phyloP scores from a whole-genome alignment of 2,329 filamentous ascomycete genomes.

The Penicillium capsulatum region DNA sequence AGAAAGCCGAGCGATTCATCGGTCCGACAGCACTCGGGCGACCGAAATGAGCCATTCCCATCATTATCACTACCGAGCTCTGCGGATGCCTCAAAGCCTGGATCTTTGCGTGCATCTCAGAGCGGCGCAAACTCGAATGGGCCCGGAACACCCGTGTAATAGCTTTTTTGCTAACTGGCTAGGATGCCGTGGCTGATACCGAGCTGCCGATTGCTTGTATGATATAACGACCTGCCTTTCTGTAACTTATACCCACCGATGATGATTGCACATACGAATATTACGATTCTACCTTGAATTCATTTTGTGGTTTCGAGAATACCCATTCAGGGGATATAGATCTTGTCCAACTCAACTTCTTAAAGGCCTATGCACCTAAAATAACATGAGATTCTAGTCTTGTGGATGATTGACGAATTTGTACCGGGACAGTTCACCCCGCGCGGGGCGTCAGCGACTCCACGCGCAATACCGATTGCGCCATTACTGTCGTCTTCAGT shows the following conservation, averaged over 20 bases:
- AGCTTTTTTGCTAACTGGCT: no score
- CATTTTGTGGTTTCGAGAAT: background rate
- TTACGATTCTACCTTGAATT: background rate
- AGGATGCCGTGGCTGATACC: no score
- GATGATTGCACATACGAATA: constrained; percentile 1
- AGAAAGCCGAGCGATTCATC: constrained; percentile 14
- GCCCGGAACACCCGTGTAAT: background rate
- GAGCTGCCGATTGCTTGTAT: constrained; percentile 4
- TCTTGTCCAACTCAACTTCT: no score
- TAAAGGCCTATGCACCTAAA: no score
- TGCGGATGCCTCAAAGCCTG: constrained; percentile 7
- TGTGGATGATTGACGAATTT: no score
- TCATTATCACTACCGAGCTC: constrained; percentile 19
- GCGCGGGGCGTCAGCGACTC: no score
- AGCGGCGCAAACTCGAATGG: constrained; percentile 1
- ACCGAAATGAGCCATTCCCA: constrained; percentile 34
- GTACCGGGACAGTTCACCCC: no score
- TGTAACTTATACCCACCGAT: constrained; percentile 11
- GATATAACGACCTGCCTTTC: constrained; percentile 9
- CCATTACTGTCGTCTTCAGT: no score
- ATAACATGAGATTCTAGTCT: no score
- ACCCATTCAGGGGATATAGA: no score
- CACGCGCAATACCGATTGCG: no score
- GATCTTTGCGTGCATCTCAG: constrained; percentile 5
- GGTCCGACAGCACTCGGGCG: constrained; percentile 12